These are phyloP conservation scores for Coniosporium tulheliwenetii DNA, from an alignment of 2,329 filamentous ascomycete species.

Conservation along the genomic window DNA sequence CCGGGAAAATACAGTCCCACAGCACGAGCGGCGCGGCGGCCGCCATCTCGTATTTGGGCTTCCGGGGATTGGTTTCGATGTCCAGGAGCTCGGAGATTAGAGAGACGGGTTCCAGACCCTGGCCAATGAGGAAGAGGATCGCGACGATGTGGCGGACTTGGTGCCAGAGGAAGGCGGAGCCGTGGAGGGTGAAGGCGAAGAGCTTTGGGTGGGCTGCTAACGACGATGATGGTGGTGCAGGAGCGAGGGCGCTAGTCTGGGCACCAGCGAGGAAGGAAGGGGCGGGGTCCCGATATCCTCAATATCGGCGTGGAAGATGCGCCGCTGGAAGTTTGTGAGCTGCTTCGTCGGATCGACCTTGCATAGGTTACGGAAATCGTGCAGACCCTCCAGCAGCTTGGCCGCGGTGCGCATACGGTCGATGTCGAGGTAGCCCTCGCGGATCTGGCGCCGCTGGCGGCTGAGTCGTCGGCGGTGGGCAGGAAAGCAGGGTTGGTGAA, in stretches of 20 bases:
- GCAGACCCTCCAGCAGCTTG: conserved; percentile 60
- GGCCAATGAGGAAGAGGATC: conserved; percentile 81
- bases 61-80: conserved; percentile 50
- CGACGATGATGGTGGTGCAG: too few species aligned
- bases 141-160: conserved; percentile 93
- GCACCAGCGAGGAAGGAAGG: background rate
- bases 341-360: conserved; percentile 85
- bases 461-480: conserved; percentile 42
- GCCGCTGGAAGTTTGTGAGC: conserved; percentile 65
- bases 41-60: conserved; percentile 81
- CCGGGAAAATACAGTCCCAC: conserved; percentile 87
- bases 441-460: conserved; percentile 3
- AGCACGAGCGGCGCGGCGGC: conserved; percentile 79
- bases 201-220: conserved; percentile 39
- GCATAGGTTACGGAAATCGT: conserved; percentile 96
- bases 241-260: background rate
- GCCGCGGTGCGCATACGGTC: conserved; percentile 74
- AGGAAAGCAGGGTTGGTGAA: conserved; percentile 87
- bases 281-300: conserved; percentile 40
- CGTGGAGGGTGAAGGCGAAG: conserved; percentile 78
- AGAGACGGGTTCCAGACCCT: conserved; percentile 64
- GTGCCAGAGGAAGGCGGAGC: conserved; percentile 93
- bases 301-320: conserved; percentile 68
- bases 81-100: conserved; percentile 66
- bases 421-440: conserved; percentile 71